Percentiles rank a stretch among this genome's conserved stretches.
These are phyloP conservation scores for Backusella tarrabulga DNA, from an alignment of 192 early-diverging fungal species.

Conservation along the genomic window DNA sequence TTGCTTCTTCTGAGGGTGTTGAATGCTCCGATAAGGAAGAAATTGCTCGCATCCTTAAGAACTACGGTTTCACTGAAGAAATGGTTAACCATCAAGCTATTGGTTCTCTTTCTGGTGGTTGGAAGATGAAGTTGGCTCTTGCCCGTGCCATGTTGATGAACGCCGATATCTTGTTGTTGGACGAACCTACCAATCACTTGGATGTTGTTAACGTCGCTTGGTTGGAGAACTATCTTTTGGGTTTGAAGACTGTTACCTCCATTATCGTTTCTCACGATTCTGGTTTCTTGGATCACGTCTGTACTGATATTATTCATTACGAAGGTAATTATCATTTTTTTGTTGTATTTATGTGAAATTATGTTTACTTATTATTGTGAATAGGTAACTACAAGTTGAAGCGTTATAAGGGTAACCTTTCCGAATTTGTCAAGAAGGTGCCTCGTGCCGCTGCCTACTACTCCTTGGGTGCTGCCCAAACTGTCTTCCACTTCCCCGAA, in stretches of 20 bases:
- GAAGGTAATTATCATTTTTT: constrained; percentile 38
- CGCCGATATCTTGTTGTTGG: constrained; percentile 81
- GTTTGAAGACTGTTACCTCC: constrained; percentile 71
- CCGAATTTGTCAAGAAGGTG: constrained; percentile 73
- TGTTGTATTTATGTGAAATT: too few species aligned
- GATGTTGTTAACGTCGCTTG: constrained; percentile 64
- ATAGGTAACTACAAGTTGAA: constrained; percentile 59
- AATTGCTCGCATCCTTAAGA: constrained; percentile 50
- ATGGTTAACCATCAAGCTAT: constrained; percentile 60
- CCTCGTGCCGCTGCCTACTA: constrained; percentile 81
- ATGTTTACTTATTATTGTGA: too few species aligned
- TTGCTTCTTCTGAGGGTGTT: constrained; percentile 54
- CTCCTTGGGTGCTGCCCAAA: constrained; percentile 61
- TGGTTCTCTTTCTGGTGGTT: constrained; percentile 80
- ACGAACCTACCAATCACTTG: constrained; percentile 88
- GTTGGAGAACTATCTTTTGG: constrained; percentile 71
- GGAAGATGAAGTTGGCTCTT: constrained; percentile 89
- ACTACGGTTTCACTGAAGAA: constrained; percentile 70
- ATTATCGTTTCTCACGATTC: constrained; percentile 90
- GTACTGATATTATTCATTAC: constrained; percentile 86
- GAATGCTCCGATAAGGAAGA: constrained; percentile 51
- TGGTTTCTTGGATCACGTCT: constrained; percentile 77
- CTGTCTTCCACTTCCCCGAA: constrained; percentile 71
- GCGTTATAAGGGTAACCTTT: constrained; percentile 77
- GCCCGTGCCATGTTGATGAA: constrained; percentile 85